Percentiles rank a stretch among this genome's conserved stretches.
Evolutionary conservation across 2,329 filamentous ascomycete species (phyloP).

Genomic region (Catunica adiposa): DNA sequence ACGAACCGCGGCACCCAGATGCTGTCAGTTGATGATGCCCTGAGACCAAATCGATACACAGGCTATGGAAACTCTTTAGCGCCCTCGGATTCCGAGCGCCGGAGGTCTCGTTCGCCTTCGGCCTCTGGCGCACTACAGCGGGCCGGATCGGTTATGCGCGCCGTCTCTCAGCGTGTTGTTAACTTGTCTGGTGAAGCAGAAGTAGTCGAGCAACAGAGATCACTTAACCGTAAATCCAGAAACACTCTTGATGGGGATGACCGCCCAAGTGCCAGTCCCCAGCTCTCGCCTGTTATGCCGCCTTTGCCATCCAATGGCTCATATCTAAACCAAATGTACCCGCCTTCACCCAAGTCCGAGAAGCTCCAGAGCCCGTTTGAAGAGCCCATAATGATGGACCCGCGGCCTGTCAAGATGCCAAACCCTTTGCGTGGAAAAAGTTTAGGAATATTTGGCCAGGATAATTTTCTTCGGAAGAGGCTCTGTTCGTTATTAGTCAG

Average conservation of each 20-base stretch:
- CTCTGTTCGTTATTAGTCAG: constrained; percentile 77
- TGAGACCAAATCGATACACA: constrained; percentile 13
- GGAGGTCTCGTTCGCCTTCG: constrained; percentile 45
- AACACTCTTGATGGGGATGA: constrained; percentile 37
- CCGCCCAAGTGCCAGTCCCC: constrained; percentile 27
- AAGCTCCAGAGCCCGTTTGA: constrained; percentile 14
- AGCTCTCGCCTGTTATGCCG: constrained; percentile 14
- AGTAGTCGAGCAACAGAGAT: constrained; percentile 54
- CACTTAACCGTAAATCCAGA: constrained; percentile 42
- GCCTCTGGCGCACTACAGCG: constrained; percentile 47
- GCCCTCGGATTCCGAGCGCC: constrained; percentile 29
- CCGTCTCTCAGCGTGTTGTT: constrained; percentile 93
- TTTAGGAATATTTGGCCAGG: constrained; percentile 65
- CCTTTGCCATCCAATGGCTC: constrained; percentile 30
- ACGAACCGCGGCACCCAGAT: constrained; percentile 8
- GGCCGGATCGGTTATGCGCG: constrained; percentile 60
- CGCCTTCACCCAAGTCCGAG: constrained; percentile 16
- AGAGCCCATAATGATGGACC: constrained; percentile 15
- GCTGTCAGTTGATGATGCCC: constrained; percentile 12
- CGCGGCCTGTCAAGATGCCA: constrained; percentile 14
- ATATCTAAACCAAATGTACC: constrained; percentile 32
- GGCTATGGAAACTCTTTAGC: constrained; percentile 39
- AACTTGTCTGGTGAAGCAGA: constrained; percentile 92
- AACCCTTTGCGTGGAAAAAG: constrained; percentile 82
- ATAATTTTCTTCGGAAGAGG: constrained; percentile 55